These are phyloP conservation scores for Nicotiana attenuata DNA, from an alignment of 257 asterid genomes.

Conservation along the genomic window DNA sequence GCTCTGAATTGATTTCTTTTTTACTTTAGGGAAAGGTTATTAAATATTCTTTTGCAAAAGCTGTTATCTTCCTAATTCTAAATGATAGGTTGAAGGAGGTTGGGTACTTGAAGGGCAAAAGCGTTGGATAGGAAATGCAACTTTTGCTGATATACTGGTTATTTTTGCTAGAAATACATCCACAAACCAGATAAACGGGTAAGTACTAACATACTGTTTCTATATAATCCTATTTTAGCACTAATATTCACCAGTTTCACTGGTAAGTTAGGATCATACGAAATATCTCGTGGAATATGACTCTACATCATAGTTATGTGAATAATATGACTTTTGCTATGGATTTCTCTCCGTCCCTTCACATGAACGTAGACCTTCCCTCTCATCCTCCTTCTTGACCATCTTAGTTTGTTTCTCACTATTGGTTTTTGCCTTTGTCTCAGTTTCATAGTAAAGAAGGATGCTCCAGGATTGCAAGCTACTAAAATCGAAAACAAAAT, in stretches of 20 bases:
- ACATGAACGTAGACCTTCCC: neutral
- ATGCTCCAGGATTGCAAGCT: slow-evolving; percentile 81
- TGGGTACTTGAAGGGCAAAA: slow-evolving; percentile 97
- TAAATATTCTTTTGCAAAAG: neutral
- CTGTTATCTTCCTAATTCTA: slow-evolving; percentile 5
- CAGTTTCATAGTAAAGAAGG: slow-evolving; percentile 82
- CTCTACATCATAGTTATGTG: neutral
- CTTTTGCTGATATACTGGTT: slow-evolving; percentile 84
- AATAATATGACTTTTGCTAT: neutral
- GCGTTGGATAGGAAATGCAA: slow-evolving; percentile 98
- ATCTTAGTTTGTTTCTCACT: neutral
- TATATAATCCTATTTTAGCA: neutral
- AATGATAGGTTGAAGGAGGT: slow-evolving; percentile 80
- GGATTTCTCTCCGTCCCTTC: neutral
- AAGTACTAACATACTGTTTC: slow-evolving; percentile 9
- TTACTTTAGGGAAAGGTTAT: neutral
- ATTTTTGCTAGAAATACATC: slow-evolving; percentile 75
- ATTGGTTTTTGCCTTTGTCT: slow-evolving; percentile 8
- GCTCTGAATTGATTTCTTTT: neutral
- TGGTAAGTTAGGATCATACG: neutral
- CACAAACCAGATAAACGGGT: slow-evolving; percentile 90
- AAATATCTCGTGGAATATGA: neutral
- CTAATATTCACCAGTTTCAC: too few relatives aligned
- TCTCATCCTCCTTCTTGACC: neutral
- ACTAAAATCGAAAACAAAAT: slow-evolving; percentile 92